Base-by-base conservation (phyloP, 2,329 filamentous ascomycete species). In the Scytalidium lignicola region DNA sequence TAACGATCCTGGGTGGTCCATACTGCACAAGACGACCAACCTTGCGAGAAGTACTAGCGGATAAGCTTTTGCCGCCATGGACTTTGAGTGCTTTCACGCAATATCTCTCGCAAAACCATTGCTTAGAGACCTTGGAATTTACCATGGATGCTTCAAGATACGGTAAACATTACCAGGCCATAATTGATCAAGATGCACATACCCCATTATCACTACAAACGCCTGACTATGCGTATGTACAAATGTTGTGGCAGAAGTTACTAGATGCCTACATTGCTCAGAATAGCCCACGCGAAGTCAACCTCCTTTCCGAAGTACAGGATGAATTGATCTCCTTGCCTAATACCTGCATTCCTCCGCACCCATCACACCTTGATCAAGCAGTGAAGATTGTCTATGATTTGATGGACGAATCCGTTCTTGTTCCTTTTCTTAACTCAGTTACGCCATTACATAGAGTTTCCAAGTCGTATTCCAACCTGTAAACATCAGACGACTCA, bases 341-440 rank as follows among this genome's bases (percentile, higher is more conserved):
- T 7, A 74, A 74, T 52, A 69, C 77, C 13, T 71, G 75, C 5
- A 75, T 82, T 0, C 90, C 92, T 5, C 86, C 85, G 4, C 72
- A 82, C 51, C 91, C 93, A 1, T 80, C 85, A 37, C 80, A 83
- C 47, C 74, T 97, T 15, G 86, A 95, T 52, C 80, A 88, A 46
- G 90, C 93, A 18, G 87, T 95, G 20, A 79, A 80, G 53, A 95
- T 96, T 53, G 88, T 96, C 39, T 91, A 92, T 66, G 93, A 97
- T 59, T 74, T 99, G 49, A 97, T 99, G 91, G 95, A 96, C 61
- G 93, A 97, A 65, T 96, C 91, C 3, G 88, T 97, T 0, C 75
- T 97, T 46, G 84, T 96, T 0, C 91, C 92, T 0, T 99, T 97
- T 64, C 76, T 97, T 47, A 92, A 96, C 54, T 63, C 62, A 7